Evolutionary conservation across 495 filamentous ascomycete genomes (phyloP).

Genomic region (Hypoxylon fuscum): DNA sequence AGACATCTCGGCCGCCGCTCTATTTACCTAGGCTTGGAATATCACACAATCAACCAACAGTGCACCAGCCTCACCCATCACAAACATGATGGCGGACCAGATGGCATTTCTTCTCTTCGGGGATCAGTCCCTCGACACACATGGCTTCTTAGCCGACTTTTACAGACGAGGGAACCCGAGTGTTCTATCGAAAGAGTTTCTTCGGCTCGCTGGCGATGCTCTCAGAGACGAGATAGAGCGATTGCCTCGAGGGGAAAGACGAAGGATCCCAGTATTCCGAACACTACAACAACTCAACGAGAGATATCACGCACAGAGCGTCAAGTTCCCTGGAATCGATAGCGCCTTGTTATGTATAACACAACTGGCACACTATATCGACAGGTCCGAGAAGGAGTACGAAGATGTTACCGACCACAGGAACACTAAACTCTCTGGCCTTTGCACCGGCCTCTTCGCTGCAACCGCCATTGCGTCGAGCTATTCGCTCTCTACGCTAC

Average conservation of each 20-base stretch:
- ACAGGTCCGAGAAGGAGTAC: slow-evolving; percentile 58
- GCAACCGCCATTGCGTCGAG: slow-evolving; percentile 75
- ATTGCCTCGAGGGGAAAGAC: slow-evolving; percentile 67
- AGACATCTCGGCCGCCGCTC: slow-evolving; percentile 30
- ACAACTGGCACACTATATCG: slow-evolving; percentile 79
- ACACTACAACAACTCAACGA: slow-evolving; percentile 76
- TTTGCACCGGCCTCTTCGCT: slow-evolving; percentile 79
- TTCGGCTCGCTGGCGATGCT: slow-evolving; percentile 68
- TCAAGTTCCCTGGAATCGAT: slow-evolving; percentile 69
- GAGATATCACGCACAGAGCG: slow-evolving; percentile 64
- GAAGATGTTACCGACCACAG: slow-evolving; percentile 53
- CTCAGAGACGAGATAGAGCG: slow-evolving; percentile 70
- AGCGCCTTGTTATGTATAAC: slow-evolving; percentile 74
- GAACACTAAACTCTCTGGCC: slow-evolving; percentile 64
- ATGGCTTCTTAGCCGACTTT: slow-evolving; percentile 69
- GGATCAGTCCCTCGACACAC: slow-evolving; percentile 80
- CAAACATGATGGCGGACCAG: slow-evolving; percentile 52
- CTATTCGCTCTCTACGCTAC: slow-evolving; percentile 70
- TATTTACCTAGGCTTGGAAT: slow-evolving; percentile 19
- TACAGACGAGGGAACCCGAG: slow-evolving; percentile 69
- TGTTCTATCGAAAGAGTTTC: slow-evolving; percentile 69
- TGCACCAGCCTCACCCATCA: slow-evolving; percentile 30
- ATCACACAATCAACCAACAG: slow-evolving; percentile 23
- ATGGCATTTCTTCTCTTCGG: slow-evolving; percentile 71
- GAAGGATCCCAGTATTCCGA: slow-evolving; percentile 72